Percentiles rank a stretch among this genome's conserved stretches.
These are phyloP conservation scores for Cardamine chenopodiifolia DNA, from an alignment of 345 rosid genomes.

Conservation along the genomic window DNA sequence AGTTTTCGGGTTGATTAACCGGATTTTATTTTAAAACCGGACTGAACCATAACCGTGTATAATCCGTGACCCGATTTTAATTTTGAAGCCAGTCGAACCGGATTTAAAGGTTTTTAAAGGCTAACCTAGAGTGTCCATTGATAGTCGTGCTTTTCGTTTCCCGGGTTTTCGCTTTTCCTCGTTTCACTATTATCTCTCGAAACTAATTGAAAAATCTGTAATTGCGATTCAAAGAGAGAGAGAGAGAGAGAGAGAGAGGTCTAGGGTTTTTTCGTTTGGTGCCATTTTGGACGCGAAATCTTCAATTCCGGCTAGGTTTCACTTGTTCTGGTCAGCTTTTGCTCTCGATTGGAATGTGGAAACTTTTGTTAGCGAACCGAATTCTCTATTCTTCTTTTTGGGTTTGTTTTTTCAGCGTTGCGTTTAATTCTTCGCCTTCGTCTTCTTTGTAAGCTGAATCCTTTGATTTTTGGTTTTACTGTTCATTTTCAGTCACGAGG, in stretches of 20 bases:
- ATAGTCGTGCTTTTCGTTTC: conserved; percentile 19
- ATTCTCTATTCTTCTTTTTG: background rate
- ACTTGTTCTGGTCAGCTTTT: conserved; percentile 26
- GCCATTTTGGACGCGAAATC: background rate
- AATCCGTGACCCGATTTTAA: background rate
- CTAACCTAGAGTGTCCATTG: background rate
- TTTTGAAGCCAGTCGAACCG: background rate
- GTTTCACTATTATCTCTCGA: conserved; percentile 17
- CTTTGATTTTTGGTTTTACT: background rate
- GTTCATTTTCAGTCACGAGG: background rate
- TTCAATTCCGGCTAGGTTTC: conserved; percentile 13
- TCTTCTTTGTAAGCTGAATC: background rate
- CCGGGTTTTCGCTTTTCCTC: conserved; percentile 40
- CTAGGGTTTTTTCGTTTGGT: conserved; percentile 21
- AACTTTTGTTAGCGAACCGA: background rate
- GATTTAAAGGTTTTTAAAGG: background rate
- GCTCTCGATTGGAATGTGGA: conserved; percentile 12
- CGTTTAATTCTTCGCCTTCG: background rate
- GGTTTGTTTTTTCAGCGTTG: background rate
- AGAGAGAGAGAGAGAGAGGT: background rate
- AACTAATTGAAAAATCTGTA: background rate
- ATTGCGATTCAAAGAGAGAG: background rate
- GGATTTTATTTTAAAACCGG: background rate
- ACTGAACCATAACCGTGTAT: background rate
- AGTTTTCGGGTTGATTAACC: background rate